Evolutionary conservation across 2,329 filamentous ascomycete species (phyloP).

Genomic region (Cladophialophora immunda): DNA sequence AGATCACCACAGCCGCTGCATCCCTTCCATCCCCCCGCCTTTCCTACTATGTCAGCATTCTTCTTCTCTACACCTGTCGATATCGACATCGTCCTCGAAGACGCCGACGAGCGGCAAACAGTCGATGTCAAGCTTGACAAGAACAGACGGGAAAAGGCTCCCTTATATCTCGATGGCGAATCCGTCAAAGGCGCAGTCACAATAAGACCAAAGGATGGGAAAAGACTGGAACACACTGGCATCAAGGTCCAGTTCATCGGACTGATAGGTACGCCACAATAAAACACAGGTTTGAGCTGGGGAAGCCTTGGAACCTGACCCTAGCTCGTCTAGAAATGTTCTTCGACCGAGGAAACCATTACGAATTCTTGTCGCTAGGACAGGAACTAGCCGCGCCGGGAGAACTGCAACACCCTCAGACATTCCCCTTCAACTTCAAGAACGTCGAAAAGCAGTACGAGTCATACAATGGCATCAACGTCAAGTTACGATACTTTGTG

Average conservation of each 20-base stretch:
- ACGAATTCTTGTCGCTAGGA: slow-evolving; percentile 96
- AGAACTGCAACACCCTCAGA: slow-evolving; percentile 98
- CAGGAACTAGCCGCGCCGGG: slow-evolving; percentile 96
- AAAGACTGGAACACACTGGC: slow-evolving; percentile 95
- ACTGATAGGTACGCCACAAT: slow-evolving; percentile 76
- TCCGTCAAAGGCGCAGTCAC: slow-evolving; percentile 97
- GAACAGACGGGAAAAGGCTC: slow-evolving; percentile 94
- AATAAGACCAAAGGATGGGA: slow-evolving; percentile 95
- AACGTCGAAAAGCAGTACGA: slow-evolving; percentile 99
- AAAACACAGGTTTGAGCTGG: slow-evolving; percentile 28
- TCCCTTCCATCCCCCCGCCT: neutral
- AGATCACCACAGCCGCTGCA: neutral
- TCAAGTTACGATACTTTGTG: slow-evolving; percentile 98
- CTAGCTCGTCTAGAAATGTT: slow-evolving; percentile 81
- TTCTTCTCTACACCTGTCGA: slow-evolving; percentile 98
- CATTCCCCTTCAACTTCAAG: slow-evolving; percentile 99
- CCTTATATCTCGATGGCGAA: slow-evolving; percentile 97
- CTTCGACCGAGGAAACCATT: slow-evolving; percentile 98
- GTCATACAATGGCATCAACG: slow-evolving; percentile 99
- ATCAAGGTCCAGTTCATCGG: slow-evolving; percentile 99
- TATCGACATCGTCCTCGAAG: slow-evolving; percentile 97
- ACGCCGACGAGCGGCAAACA: slow-evolving; percentile 91
- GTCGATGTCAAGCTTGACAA: slow-evolving; percentile 99
- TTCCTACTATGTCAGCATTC: slow-evolving; percentile 84
- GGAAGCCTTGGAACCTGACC: slow-evolving; percentile 11